Evolutionary conservation across 805 yeast genomes (phyloP).

Genomic region (Spathaspora arborariae): DNA sequence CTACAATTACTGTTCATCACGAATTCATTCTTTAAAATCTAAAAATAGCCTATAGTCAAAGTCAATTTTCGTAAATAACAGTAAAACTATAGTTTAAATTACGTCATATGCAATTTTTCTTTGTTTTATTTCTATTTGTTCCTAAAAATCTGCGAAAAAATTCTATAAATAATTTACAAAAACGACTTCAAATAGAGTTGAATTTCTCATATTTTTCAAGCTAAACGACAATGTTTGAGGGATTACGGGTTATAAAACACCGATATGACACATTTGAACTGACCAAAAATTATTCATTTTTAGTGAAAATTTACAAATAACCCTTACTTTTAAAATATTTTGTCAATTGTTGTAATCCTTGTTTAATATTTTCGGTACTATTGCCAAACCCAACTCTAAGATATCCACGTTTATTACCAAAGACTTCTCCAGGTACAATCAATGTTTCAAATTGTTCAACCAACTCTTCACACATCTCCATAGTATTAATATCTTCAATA

Average conservation of each 20-base stretch:
- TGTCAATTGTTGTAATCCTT: conserved; percentile 28
- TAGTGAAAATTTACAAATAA: background rate
- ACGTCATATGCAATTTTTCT: background rate
- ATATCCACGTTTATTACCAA: conserved; percentile 37
- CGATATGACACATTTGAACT: too few relatives aligned
- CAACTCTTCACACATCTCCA: conserved; percentile 29
- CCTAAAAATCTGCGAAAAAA: too few relatives aligned
- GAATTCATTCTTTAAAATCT: background rate
- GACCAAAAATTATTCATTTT: too few relatives aligned
- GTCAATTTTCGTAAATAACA: background rate
- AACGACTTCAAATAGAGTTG: background rate
- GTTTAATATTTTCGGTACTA: conserved; percentile 25
- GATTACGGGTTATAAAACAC: too few relatives aligned
- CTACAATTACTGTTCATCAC: too few relatives aligned
- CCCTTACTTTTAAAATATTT: conserved; percentile 9
- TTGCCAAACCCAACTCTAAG: conserved; percentile 50
- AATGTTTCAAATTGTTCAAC: conserved; percentile 32
- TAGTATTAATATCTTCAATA: conserved; percentile 24
- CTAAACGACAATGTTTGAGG: too few relatives aligned
- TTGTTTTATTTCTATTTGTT: background rate
- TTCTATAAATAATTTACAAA: background rate
- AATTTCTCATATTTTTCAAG: too few relatives aligned
- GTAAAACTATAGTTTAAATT: background rate
- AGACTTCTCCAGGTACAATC: conserved; percentile 49
- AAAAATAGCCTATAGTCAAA: background rate